Evolutionary conservation across 495 filamentous ascomycete genomes (phyloP), one percentile per base, ranked within the genome.

Genomic region (Podospora anserina): DNA sequence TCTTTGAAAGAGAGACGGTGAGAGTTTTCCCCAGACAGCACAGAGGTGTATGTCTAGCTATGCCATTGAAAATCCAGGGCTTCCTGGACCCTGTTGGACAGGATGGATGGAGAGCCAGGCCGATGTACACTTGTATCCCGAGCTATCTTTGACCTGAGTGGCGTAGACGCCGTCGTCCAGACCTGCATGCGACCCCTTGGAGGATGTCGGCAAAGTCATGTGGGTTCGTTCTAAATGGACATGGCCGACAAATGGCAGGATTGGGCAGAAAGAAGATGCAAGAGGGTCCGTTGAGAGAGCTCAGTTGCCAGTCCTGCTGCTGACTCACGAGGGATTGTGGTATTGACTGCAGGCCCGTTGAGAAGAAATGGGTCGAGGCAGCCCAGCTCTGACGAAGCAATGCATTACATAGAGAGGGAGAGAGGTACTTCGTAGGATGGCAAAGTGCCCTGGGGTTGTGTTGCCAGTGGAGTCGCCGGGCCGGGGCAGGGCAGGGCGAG

Each of bases 191-290:
- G 18, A 20, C 49, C 68, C 55, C 54, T 34, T 7, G 58, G 61
- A 66, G 19, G 68, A 70, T 19, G 60, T 67, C 61, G 68, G 59
- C 64, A 59, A 63, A 68, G 66, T 69, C 70, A 71, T 63, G 70
- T 69, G 70, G 64, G 34, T 56, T 65, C 16, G 16, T 26, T 16
- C 59, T 56, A 15, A 60, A 49, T 39, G 70, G 57, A 60, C 32
- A 61, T 34, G 63, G 7, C 60, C 62, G 34, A 63, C 27, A 44
- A 66, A 32, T 15, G 66, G 67, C 64, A 67, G 65, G 61, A 72
- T 69, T 69, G 70, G 70, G 70, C 70, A 67, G 67, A 54, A 65
- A 65, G 64, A 58, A 65, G n/a, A 28, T 57, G 53, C 68, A 44
- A 28, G 68, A 65, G 60, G 68, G 66, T 53, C 60, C 34, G 56